These are phyloP conservation scores for Tolypocladium cylindrosporum DNA, from an alignment of 2,329 filamentous ascomycete genomes.

Conservation along the genomic window DNA sequence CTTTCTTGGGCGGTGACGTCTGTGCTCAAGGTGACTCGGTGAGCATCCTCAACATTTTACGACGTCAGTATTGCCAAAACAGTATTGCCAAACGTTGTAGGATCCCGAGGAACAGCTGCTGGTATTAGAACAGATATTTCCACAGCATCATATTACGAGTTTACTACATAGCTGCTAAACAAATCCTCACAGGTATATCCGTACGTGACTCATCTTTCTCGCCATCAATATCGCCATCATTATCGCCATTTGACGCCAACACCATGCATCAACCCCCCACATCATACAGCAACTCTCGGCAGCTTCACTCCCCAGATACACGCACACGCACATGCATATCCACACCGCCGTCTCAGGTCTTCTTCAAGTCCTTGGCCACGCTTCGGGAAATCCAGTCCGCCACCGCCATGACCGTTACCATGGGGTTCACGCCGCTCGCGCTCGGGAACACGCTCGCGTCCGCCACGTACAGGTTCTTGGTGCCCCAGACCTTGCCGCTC, in stretches of 20 bases:
- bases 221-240: too few relatives aligned
- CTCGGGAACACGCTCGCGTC: slow-evolving; percentile 70
- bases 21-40: too few relatives aligned
- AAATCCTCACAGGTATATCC: not conserved
- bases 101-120: too few relatives aligned
- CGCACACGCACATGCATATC: not conserved
- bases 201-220: not conserved
- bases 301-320: not conserved
- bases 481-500: slow-evolving; percentile 54
- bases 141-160: not conserved
- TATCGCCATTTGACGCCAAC: too few relatives aligned
- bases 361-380: not conserved
- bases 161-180: not conserved
- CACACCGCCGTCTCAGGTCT: not conserved
- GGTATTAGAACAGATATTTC: not conserved
- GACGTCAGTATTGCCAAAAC: too few relatives aligned
- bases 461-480: slow-evolving; percentile 55
- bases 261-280: not conserved
- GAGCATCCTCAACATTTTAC: too few relatives aligned
- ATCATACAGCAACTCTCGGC: too few relatives aligned
- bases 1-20: too few relatives aligned
- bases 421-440: slow-evolving; percentile 72
- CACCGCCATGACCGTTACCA: slow-evolving; percentile 68
- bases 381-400: slow-evolving; percentile 54
- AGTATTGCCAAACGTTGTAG: too few relatives aligned